phyloP scores from a whole-genome alignment of 495 filamentous ascomycete genomes.

The Aspergillus sclerotiicarbonarius region DNA sequence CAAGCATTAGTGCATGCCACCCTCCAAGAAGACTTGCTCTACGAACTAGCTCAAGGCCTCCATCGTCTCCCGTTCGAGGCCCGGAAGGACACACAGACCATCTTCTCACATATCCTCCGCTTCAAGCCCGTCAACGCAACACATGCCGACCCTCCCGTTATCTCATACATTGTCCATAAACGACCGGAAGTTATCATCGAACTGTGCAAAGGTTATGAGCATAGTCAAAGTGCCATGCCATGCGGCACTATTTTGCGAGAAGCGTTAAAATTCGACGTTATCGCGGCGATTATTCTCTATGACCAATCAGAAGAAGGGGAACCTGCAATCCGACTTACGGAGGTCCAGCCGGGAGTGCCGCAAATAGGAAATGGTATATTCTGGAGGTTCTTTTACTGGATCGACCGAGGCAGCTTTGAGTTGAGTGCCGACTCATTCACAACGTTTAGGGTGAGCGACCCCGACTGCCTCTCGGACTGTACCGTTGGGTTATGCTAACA shows the following conservation, averaged over 20 bases:
- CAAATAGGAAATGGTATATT: constrained; percentile 81
- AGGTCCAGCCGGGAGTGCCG: constrained; percentile 62
- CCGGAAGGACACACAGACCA: constrained; percentile 83
- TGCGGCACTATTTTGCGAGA: constrained; percentile 90
- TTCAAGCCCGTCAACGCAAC: constrained; percentile 61
- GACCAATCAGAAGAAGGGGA: constrained; percentile 72
- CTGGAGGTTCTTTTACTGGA: constrained; percentile 98
- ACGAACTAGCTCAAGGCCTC: constrained; percentile 73
- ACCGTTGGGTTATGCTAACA: neutral
- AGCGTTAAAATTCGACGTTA: constrained; percentile 84
- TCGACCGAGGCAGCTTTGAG: constrained; percentile 92
- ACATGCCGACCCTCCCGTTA: constrained; percentile 69
- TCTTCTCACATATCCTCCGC: constrained; percentile 84
- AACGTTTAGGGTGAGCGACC: constrained; percentile 76
- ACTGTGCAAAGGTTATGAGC: constrained; percentile 84
- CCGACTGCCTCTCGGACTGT: neutral
- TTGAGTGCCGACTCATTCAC: constrained; percentile 96
- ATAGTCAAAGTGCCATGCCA: constrained; percentile 87
- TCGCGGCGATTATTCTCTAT: constrained; percentile 86
- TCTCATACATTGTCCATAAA: constrained; percentile 80
- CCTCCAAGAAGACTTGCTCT: constrained; percentile 84
- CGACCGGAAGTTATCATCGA: constrained; percentile 85
- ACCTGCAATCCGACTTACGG: constrained; percentile 52
- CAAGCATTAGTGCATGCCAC: constrained; percentile 74
- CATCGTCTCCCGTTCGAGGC: constrained; percentile 89